phyloP scores from a whole-genome alignment of 805 yeast species.

The Candida maesae region DNA sequence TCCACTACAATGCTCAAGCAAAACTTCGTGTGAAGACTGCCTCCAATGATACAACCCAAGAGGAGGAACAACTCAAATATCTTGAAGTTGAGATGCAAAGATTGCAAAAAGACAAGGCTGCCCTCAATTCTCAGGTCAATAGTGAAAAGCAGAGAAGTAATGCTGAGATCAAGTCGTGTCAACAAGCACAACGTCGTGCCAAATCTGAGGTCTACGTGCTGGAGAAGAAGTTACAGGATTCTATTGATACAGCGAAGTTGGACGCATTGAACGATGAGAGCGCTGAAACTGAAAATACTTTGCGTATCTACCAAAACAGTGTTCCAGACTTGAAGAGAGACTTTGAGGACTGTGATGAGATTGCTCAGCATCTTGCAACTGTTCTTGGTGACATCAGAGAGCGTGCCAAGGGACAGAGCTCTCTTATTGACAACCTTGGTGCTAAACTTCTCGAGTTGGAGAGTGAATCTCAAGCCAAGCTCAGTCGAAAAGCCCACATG shows the following conservation, averaged over 20 bases:
- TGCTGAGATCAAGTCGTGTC: constrained; percentile 1
- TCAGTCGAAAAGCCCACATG: constrained; percentile 16
- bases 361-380: constrained; percentile 19
- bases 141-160: constrained; percentile 16
- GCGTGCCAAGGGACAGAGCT: constrained; percentile 25
- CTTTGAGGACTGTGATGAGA: constrained; percentile 20
- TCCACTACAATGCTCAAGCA: constrained; percentile 34
- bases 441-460: constrained; percentile 7
- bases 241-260: constrained; percentile 41
- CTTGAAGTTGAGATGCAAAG: constrained; percentile 1
- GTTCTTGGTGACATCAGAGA: constrained; percentile 19
- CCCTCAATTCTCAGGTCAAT: constrained; percentile 14
- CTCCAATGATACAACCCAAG: constrained; percentile 14
- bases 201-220: constrained; percentile 31
- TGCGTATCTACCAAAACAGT: constrained; percentile 18
- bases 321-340: constrained; percentile 25
- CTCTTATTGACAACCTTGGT: constrained; percentile 17
- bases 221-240: constrained; percentile 39
- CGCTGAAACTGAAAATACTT: background rate
- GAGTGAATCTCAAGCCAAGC: constrained; percentile 12
- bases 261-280: constrained; percentile 24
- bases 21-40: constrained; percentile 21
- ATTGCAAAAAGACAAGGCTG: constrained; percentile 13
- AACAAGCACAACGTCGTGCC: constrained; percentile 3
- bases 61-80: constrained; percentile 1